Conservation (phyloP, 1,284 basidiomycete species). For the Melanopsichium pennsylvanicum region DNA sequence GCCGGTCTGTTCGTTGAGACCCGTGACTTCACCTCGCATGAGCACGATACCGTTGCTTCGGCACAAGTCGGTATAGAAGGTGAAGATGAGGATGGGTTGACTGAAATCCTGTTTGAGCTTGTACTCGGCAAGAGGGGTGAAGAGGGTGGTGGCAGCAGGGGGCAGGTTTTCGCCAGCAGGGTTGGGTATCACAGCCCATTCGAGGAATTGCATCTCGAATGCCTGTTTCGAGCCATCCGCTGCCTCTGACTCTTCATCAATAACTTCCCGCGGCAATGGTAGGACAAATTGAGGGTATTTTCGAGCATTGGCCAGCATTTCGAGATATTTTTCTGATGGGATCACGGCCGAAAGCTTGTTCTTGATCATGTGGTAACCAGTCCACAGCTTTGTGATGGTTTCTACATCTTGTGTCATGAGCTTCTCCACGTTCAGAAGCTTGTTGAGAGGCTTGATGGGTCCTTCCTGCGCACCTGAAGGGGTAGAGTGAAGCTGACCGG, state of each 20-base stretch:
- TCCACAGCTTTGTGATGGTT: constrained; percentile 61
- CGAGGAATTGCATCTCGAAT: constrained; percentile 62
- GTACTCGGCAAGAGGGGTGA: constrained; percentile 94
- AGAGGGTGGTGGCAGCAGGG: constrained; percentile 71
- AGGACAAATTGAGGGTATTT: constrained; percentile 62
- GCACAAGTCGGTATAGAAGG: constrained; percentile 89
- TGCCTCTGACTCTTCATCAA: constrained; percentile 23
- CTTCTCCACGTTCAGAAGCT: constrained; percentile 57
- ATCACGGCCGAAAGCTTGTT: constrained; percentile 64
- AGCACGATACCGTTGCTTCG: constrained; percentile 82
- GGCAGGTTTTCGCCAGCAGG: constrained; percentile 9
- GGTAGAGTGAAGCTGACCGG: constrained; percentile 28
- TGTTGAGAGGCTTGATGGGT: constrained; percentile 53
- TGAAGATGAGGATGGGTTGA: constrained; percentile 87
- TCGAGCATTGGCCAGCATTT: constrained; percentile 48
- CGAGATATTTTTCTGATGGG: constrained; percentile 49
- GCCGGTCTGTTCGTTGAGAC: constrained; percentile 62
- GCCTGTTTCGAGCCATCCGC: constrained; percentile 35
- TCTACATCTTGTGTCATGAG: constrained; percentile 41
- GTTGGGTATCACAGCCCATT: constrained; percentile 58
- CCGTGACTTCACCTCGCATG: constrained; percentile 89
- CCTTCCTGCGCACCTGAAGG: constrained; percentile 35
- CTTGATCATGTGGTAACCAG: constrained; percentile 60
- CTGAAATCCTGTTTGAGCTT: constrained; percentile 86
- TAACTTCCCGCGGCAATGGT: constrained; percentile 54